phyloP scores from a whole-genome alignment of 768 basidiomycete genomes.

The Boletus bicolor region DNA sequence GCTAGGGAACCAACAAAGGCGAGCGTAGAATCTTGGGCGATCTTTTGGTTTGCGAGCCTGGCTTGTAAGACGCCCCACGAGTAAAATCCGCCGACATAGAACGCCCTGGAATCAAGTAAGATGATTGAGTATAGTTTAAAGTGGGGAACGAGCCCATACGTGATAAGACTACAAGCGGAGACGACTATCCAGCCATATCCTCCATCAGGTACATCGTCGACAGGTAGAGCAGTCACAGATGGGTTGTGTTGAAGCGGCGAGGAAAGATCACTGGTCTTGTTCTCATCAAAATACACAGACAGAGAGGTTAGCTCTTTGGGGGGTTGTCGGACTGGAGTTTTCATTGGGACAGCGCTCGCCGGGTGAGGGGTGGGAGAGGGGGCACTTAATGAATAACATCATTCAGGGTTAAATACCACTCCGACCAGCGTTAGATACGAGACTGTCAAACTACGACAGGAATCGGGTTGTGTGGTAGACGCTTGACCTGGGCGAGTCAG shows the following conservation, averaged over 20 bases:
- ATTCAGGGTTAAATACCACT: neutral
- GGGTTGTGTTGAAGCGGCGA: neutral
- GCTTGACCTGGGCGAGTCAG: neutral
- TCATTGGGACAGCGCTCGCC: neutral
- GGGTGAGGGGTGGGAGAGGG: neutral
- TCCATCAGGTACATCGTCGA: slow-evolving; percentile 26
- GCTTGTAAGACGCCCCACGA: slow-evolving; percentile 34
- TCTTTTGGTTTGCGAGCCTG: slow-evolving; percentile 24
- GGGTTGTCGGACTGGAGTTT: neutral
- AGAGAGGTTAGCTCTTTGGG: neutral
- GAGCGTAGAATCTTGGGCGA: slow-evolving; percentile 24
- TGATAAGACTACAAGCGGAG: slow-evolving; percentile 26
- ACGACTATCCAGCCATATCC: slow-evolving; percentile 35
- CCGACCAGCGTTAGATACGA: slow-evolving; percentile 1
- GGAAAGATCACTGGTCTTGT: neutral
- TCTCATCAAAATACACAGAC: neutral
- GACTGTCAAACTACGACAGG: neutral
- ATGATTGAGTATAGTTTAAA: neutral
- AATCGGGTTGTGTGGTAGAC: neutral
- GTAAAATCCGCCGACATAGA: slow-evolving; percentile 26
- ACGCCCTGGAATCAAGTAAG: slow-evolving; percentile 18
- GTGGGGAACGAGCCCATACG: slow-evolving; percentile 14
- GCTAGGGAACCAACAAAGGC: slow-evolving; percentile 34
- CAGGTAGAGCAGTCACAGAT: neutral
- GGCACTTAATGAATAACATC: neutral